Percentiles rank a stretch among this genome's conserved stretches.
Conservation (phyloP, 805 yeast species). For the Metschnikowia proteae region DNA sequence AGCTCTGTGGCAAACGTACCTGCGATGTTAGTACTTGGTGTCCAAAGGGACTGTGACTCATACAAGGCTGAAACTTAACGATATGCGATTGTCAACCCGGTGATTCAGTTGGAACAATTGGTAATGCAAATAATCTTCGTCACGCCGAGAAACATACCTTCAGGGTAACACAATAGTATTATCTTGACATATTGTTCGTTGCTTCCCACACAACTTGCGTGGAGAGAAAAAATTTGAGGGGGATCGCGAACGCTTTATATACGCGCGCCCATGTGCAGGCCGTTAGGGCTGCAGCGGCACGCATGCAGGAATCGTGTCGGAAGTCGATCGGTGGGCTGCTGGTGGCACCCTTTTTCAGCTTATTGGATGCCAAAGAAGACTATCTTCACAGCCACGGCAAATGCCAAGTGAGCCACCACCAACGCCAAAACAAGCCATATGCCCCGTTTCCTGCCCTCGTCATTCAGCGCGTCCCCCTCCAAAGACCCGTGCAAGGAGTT, state of each 20-base stretch:
- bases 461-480: slow-evolving; percentile 27
- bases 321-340: no score
- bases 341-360: neutral
- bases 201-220: slow-evolving; percentile 17
- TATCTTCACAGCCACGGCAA: slow-evolving; percentile 62
- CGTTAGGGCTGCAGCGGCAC: neutral
- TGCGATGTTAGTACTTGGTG: slow-evolving; percentile 8
- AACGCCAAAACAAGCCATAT: slow-evolving; percentile 38
- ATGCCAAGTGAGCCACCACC: slow-evolving; percentile 48
- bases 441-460: slow-evolving; percentile 27
- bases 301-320: neutral
- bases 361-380: slow-evolving; percentile 49
- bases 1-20: slow-evolving; percentile 20
- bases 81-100: slow-evolving; percentile 50
- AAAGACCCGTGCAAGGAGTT: slow-evolving; percentile 22
- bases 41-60: slow-evolving; percentile 33
- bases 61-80: slow-evolving; percentile 66
- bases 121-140: slow-evolving; percentile 51
- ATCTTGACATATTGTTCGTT: slow-evolving; percentile 25
- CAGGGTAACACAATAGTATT: neutral
- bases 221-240: slow-evolving; percentile 4
- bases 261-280: neutral
- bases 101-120: slow-evolving; percentile 61
- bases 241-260: slow-evolving; percentile 1
- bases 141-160: slow-evolving; percentile 13